Conservation (phyloP, 2,329 filamentous ascomycete genomes). For the Mycosphaerella arachidis region DNA sequence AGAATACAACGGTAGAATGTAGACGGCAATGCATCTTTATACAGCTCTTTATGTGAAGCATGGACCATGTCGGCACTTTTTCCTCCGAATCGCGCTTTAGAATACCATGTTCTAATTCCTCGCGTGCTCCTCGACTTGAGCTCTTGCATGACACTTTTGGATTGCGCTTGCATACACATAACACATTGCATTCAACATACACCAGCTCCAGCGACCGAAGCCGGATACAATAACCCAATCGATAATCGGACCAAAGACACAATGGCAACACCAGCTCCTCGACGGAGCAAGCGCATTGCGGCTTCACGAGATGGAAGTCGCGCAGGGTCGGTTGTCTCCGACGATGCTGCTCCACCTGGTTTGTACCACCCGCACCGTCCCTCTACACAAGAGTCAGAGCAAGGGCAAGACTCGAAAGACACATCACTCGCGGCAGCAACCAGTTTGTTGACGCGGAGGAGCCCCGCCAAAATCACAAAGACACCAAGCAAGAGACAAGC, state of each 20-base stretch:
- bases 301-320: conserved; percentile 1
- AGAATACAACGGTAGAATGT: neutral
- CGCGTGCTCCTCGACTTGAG: neutral
- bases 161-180: neutral
- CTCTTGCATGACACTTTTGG: neutral
- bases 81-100: neutral
- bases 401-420: neutral
- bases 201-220: neutral
- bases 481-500: neutral
- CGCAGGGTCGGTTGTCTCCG: conserved; percentile 4
- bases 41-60: neutral
- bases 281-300: conserved; percentile 3
- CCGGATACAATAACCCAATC: neutral
- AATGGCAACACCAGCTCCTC: neutral
- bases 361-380: neutral
- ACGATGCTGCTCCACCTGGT: neutral
- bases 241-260: neutral
- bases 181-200: neutral
- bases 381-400: neutral
- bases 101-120: neutral
- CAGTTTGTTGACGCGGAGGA: neutral
- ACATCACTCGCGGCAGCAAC: neutral
- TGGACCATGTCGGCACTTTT: neutral
- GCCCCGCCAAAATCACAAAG: neutral
- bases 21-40: neutral